These are phyloP conservation scores for Pleurotus pulmonarius DNA, from an alignment of 768 basidiomycete genomes.

Conservation along the genomic window DNA sequence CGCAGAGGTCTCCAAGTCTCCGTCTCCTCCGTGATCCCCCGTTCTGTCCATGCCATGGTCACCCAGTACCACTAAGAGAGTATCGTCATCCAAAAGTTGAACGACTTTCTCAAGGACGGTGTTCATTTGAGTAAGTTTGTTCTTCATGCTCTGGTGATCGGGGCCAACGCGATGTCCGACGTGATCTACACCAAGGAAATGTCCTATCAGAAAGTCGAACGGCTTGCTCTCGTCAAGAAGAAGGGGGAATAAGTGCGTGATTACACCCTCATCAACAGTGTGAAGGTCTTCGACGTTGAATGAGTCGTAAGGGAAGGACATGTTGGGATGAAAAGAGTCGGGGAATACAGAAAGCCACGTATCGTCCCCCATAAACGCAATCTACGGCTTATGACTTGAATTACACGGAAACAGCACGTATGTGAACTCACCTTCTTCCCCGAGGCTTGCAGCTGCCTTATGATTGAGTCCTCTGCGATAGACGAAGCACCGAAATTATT, in stretches of 20 bases:
- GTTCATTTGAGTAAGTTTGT: slow-evolving; percentile 89
- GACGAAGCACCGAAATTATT: slow-evolving; percentile 86
- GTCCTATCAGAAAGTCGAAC: slow-evolving; percentile 90
- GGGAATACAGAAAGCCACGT: slow-evolving; percentile 95
- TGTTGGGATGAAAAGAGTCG: slow-evolving; percentile 61
- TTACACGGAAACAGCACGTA: not conserved
- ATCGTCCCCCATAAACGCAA: slow-evolving; percentile 94
- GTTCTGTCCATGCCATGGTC: slow-evolving; percentile 97
- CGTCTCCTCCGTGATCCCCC: slow-evolving; percentile 96
- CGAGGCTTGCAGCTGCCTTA: slow-evolving; percentile 62
- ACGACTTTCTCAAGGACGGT: slow-evolving; percentile 71
- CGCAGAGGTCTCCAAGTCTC: slow-evolving; percentile 76
- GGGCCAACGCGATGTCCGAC: slow-evolving; percentile 94
- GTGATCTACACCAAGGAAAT: slow-evolving; percentile 95
- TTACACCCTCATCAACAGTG: slow-evolving; percentile 91
- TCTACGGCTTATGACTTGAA: slow-evolving; percentile 25
- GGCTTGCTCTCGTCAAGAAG: slow-evolving; percentile 46
- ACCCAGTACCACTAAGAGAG: slow-evolving; percentile 86
- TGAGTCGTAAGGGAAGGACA: slow-evolving; percentile 86
- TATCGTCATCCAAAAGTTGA: slow-evolving; percentile 74
- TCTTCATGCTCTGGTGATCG: slow-evolving; percentile 78
- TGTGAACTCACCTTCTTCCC: slow-evolving; percentile 53
- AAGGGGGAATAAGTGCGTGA: slow-evolving; percentile 77
- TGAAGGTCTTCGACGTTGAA: slow-evolving; percentile 99
- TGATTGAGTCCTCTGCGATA: slow-evolving; percentile 83